Percentiles rank a stretch among this genome's conserved stretches.
Conservation (phyloP, 2,329 filamentous ascomycete species). For the Grosmannia huntii region DNA sequence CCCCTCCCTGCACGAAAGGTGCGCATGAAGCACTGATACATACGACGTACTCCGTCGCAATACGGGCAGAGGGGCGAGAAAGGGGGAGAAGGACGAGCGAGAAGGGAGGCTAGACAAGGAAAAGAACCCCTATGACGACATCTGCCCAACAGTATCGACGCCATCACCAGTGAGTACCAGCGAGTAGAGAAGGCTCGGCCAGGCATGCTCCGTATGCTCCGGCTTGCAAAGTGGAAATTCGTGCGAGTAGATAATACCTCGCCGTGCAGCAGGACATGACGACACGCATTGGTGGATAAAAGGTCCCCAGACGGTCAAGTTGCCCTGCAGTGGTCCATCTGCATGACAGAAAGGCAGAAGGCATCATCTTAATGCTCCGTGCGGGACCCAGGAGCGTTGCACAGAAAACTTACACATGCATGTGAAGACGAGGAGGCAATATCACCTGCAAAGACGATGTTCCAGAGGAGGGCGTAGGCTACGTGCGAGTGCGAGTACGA, state of each 20-base stretch:
- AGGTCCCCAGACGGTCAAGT: neutral
- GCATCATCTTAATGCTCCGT: neutral
- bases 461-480: neutral
- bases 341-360: neutral
- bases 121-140: neutral
- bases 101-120: neutral
- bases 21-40: neutral
- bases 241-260: neutral
- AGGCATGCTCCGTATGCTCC: neutral
- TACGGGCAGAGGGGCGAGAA: neutral
- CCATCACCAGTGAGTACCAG: no score
- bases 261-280: neutral
- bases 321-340: neutral
- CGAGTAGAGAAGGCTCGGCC: neutral
- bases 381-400: neutral
- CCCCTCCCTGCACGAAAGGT: neutral
- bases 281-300: neutral
- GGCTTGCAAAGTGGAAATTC: neutral
- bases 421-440: neutral
- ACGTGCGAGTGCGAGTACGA: neutral
- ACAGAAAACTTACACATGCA: neutral
- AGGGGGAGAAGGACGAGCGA: neutral
- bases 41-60: no score
- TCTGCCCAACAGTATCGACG: no score
- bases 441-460: neutral